These are phyloP conservation scores for Curvularia eragrostidis DNA, from an alignment of 2,329 filamentous ascomycete species.

Conservation along the genomic window DNA sequence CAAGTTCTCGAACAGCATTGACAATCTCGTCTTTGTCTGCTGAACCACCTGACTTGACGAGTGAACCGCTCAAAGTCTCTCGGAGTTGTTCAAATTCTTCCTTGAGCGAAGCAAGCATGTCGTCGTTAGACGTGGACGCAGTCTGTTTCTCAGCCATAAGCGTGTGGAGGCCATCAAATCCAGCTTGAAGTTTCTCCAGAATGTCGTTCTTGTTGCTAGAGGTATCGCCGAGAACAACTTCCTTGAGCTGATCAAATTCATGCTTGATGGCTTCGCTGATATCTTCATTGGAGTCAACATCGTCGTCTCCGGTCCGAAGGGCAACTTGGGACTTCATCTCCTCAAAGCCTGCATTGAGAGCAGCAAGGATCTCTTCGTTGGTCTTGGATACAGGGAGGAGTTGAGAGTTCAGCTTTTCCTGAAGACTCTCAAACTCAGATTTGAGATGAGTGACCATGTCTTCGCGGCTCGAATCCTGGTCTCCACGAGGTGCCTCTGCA, in stretches of 20 bases:
- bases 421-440: constrained; percentile 66
- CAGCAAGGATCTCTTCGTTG: constrained; percentile 50
- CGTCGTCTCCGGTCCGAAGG: constrained; percentile 45
- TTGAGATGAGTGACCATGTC: constrained; percentile 60
- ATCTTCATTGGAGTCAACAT: constrained; percentile 52
- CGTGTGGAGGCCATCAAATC: constrained; percentile 57
- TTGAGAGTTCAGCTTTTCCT: constrained; percentile 62
- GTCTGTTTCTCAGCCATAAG: constrained; percentile 49
- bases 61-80: constrained; percentile 61
- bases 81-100: constrained; percentile 68
- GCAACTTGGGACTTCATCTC: constrained; percentile 52
- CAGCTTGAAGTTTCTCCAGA: constrained; percentile 64
- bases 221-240: constrained; percentile 71
- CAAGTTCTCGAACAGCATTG: constrained; percentile 64
- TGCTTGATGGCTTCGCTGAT: constrained; percentile 75
- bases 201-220: constrained; percentile 66
- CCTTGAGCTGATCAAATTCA: constrained; percentile 82
- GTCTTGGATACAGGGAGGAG: constrained; percentile 43
- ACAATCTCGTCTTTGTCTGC: constrained; percentile 72
- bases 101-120: constrained; percentile 59
- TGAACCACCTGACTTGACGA: constrained; percentile 56
- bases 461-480: constrained; percentile 50
- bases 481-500: constrained; percentile 52
- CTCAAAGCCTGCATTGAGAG: constrained; percentile 50
- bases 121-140: constrained; percentile 49